phyloP scores from a whole-genome alignment of 108 stramenopile species.

The Stephanodiscus minutulus region DNA sequence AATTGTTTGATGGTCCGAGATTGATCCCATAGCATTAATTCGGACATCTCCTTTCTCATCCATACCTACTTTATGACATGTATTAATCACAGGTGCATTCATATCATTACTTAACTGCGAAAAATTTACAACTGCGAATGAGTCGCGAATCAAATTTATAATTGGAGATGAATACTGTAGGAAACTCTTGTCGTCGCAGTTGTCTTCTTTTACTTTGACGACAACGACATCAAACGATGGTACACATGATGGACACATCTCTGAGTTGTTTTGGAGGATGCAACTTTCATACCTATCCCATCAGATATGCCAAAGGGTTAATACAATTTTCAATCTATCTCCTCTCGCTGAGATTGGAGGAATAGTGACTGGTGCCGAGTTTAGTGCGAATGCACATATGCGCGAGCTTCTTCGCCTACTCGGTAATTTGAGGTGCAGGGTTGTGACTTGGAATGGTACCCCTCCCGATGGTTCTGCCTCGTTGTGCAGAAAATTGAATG shows the following conservation, averaged over 20 bases:
- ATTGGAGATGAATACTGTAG: conserved; percentile 23
- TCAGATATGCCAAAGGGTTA: conserved; percentile 29
- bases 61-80: neutral
- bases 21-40: neutral
- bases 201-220: neutral
- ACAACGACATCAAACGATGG: conserved; percentile 1
- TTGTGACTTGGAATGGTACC: neutral
- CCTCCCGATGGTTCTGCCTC: conserved; percentile 5
- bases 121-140: conserved; percentile 35
- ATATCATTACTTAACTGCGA: conserved; percentile 27
- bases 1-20: neutral
- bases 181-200: conserved; percentile 15
- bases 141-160: conserved; percentile 37
- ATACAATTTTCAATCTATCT: conserved; percentile 21
- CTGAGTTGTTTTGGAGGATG: conserved; percentile 28
- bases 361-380: conserved; percentile 1
- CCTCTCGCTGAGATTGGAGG: conserved; percentile 11
- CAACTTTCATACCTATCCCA: conserved; percentile 23
- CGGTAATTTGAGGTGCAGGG: conserved; percentile 12
- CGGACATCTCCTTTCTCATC: neutral
- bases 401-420: conserved; percentile 17
- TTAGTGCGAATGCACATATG: neutral
- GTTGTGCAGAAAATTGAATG: conserved; percentile 18
- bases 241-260: conserved; percentile 4
- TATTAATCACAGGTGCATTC: conserved; percentile 25